Evolutionary conservation across 2,329 filamentous ascomycete species (phyloP), one percentile per base, ranked within the genome.

Genomic region (Aaosphaeria pasadenensis): DNA sequence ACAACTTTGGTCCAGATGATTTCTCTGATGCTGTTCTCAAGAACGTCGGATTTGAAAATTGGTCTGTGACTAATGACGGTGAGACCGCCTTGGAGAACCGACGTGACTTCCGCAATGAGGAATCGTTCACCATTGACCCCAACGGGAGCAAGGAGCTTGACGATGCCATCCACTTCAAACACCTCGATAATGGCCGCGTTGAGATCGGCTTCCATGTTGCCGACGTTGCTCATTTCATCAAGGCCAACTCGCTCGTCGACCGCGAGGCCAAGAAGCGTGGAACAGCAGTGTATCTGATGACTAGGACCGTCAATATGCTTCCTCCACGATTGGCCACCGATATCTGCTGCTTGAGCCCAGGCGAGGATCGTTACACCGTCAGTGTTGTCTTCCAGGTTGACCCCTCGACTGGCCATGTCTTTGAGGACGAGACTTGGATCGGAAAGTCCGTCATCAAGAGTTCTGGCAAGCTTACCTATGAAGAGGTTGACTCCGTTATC

Each of bases 211-310:
- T 97, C 48, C 94, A 99, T 73, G 89, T 99, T 65, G 85, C 92
- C 31, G 94, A 99, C 71, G 87, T 97, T 58, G 87, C 94, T 52
- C 90, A 99, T 74, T 99, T 99, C 67, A 89, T 99, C 70, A 97
- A 97, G 80, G 80, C 87, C 42, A 95, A 95, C 76, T 96, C 91
- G 11, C 82, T 97, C 41, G 91, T 97, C 44, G 94, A 99, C 64
- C 87, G 94, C 42, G 94, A 99, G 74, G 94, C 94, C 7, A 96
- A 94, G 82, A 99, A 97, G 80, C 89, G 94, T 57, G 92, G 92
- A 52, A 97, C 91, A 48, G 91, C 91, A 33, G 94, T 99, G 28
- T 95, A 97, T 66, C 80, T 99, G 54, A 87, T 96, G 75, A 94
- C 96, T 76, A 86, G 91, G 76, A 87, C 77, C 78, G 92, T 82